phyloP scores from a whole-genome alignment of 2,329 filamentous ascomycete genomes.

The Clarireedia sp. region DNA sequence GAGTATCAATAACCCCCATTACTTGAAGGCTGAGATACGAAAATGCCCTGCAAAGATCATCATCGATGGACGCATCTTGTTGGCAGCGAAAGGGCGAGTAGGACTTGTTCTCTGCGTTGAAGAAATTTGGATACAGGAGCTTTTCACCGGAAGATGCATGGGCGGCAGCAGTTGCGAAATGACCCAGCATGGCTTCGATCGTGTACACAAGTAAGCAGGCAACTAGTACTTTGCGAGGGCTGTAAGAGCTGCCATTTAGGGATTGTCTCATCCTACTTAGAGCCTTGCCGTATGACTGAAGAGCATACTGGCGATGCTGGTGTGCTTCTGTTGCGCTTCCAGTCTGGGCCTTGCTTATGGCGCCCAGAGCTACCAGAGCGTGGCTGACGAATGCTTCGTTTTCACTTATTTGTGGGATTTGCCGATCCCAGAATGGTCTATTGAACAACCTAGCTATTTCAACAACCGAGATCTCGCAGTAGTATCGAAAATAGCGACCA shows the following conservation, averaged over 20 bases:
- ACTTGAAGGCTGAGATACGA: slow-evolving; percentile 8
- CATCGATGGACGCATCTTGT: slow-evolving; percentile 2
- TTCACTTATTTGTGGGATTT: slow-evolving; percentile 18
- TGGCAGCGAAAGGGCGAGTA: neutral
- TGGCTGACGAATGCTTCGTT: slow-evolving; percentile 16
- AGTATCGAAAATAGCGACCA: slow-evolving; percentile 15
- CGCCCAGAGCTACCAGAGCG: slow-evolving; percentile 17
- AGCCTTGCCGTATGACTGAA: slow-evolving; percentile 7
- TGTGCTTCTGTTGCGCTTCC: neutral
- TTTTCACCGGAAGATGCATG: slow-evolving; percentile 8
- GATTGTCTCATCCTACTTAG: slow-evolving; percentile 7
- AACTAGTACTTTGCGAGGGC: slow-evolving; percentile 5
- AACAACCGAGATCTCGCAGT: slow-evolving; percentile 11
- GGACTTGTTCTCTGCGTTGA: neutral
- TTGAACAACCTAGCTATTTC: slow-evolving; percentile 15
- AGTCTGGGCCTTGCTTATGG: slow-evolving; percentile 10
- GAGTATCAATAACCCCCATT: slow-evolving; percentile 4
- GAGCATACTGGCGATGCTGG: slow-evolving; percentile 6
- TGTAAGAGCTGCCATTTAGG: neutral
- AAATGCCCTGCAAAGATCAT: slow-evolving; percentile 3
- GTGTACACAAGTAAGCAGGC: slow-evolving; percentile 11
- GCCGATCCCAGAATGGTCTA: slow-evolving; percentile 12
- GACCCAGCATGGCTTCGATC: slow-evolving; percentile 11
- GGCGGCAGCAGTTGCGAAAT: slow-evolving; percentile 3
- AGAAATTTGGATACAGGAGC: slow-evolving; percentile 1